Percentiles rank a stretch among this genome's conserved stretches.
These are phyloP conservation scores for Nigrograna mackinnonii DNA, from an alignment of 2,329 filamentous ascomycete genomes.

Conservation along the genomic window DNA sequence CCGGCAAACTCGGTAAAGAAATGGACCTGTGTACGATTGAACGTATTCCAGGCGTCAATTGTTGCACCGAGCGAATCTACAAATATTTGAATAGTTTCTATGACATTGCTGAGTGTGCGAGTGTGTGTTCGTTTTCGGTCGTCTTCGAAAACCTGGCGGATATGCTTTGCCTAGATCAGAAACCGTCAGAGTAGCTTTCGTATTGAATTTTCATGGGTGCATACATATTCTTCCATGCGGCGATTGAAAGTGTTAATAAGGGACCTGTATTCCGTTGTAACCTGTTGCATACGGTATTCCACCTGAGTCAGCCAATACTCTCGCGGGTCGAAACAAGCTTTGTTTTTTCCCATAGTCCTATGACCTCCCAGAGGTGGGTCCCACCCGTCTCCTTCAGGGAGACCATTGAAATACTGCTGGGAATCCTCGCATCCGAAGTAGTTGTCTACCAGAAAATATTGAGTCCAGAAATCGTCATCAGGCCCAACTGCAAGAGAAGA, in stretches of 20 bases:
- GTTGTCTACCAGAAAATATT: conserved; percentile 17
- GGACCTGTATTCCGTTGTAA: conserved; percentile 13
- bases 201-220: conserved; percentile 1
- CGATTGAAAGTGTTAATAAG: conserved; percentile 18
- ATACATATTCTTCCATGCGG: conserved; percentile 22
- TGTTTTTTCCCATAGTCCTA: conserved; percentile 4
- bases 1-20: conserved; percentile 11
- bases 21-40: conserved; percentile 9
- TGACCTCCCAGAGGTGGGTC: conserved; percentile 15
- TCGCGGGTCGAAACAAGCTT: conserved; percentile 14
- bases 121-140: conserved; percentile 12
- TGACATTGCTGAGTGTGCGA: conserved; percentile 14
- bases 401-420: conserved; percentile 6
- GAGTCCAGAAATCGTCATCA: conserved; percentile 20
- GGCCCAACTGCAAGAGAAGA: conserved; percentile 18
- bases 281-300: conserved; percentile 10
- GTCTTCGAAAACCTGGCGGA: conserved; percentile 8
- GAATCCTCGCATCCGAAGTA: conserved; percentile 19
- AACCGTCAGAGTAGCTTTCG: background rate
- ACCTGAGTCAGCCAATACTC: conserved; percentile 16
- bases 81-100: conserved; percentile 19
- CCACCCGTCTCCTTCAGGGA: conserved; percentile 4
- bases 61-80: conserved; percentile 12
- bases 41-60: conserved; percentile 15
- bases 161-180: conserved; percentile 1